Percentiles rank a stretch among this genome's conserved stretches.
Evolutionary conservation across 176 grass and related monocot species (phyloP).

Genomic region (Oropetium thomaeum): DNA sequence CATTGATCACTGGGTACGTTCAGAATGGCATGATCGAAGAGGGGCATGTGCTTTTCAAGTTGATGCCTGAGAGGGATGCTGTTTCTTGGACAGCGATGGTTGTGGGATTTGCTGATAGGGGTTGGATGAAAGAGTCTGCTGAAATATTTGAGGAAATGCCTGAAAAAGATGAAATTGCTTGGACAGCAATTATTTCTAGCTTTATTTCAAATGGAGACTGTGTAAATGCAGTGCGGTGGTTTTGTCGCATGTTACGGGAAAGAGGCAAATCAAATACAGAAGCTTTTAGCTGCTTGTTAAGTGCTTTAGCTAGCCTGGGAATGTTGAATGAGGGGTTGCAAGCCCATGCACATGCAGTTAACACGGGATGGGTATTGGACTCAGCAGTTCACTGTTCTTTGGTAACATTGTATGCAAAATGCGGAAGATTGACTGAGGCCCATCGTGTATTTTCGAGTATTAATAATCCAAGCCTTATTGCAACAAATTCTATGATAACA

Average conservation of each 20-base stretch:
- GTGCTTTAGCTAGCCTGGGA: slow-evolving; percentile 53
- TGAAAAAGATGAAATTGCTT: slow-evolving; percentile 58
- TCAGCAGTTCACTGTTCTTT: slow-evolving; percentile 54
- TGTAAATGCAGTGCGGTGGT: slow-evolving; percentile 46
- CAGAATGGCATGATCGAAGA: slow-evolving; percentile 53
- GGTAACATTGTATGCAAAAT: slow-evolving; percentile 79
- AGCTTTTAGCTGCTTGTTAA: slow-evolving; percentile 50
- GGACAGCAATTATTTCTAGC: slow-evolving; percentile 58
- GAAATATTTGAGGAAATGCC: slow-evolving; percentile 67
- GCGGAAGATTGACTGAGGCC: slow-evolving; percentile 55
- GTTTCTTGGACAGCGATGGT: slow-evolving; percentile 71
- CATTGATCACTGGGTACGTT: slow-evolving; percentile 58
- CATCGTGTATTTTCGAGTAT: slow-evolving; percentile 44
- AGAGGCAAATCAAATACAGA: slow-evolving; percentile 40
- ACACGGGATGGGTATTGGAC: slow-evolving; percentile 48
- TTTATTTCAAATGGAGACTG: slow-evolving; percentile 45
- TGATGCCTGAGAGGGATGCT: slow-evolving; percentile 64
- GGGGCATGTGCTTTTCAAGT: slow-evolving; percentile 55
- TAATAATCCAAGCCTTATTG: slow-evolving; percentile 43
- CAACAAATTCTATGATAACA: slow-evolving; percentile 59
- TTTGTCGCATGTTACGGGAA: slow-evolving; percentile 55
- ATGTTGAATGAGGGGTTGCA: slow-evolving; percentile 49
- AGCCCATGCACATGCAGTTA: slow-evolving; percentile 65
- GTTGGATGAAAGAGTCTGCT: slow-evolving; percentile 62
- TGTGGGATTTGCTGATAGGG: slow-evolving; percentile 59